phyloP scores from a whole-genome alignment of 2,329 filamentous ascomycete genomes.

The Fusarium guadeloupense region DNA sequence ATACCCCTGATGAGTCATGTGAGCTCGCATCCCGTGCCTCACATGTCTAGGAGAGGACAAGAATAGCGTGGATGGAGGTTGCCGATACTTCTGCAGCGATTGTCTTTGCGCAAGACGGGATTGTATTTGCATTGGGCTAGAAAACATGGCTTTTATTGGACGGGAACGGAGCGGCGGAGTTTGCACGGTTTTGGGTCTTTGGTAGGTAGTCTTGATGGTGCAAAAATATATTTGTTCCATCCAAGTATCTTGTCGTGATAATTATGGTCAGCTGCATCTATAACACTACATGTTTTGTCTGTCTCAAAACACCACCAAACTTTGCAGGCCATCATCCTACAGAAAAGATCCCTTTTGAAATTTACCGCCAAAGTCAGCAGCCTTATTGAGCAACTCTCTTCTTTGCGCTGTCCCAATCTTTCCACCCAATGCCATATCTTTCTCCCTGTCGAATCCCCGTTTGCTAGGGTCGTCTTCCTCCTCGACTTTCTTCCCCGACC shows the following conservation, averaged over 20 bases:
- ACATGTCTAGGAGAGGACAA: slow-evolving; percentile 13
- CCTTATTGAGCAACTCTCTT: slow-evolving; percentile 80
- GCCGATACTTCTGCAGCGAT: slow-evolving; percentile 15
- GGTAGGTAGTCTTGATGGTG: slow-evolving; percentile 40
- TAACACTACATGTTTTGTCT: not conserved
- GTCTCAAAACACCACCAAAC: not conserved
- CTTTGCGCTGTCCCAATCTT: slow-evolving; percentile 78
- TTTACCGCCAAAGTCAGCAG: slow-evolving; percentile 81
- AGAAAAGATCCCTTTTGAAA: slow-evolving; percentile 80
- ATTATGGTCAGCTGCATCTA: not conserved
- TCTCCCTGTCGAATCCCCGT: slow-evolving; percentile 88
- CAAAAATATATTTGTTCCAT: slow-evolving; percentile 39
- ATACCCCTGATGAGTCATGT: slow-evolving; percentile 27
- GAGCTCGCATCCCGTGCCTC: not conserved
- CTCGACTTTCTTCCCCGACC: slow-evolving; percentile 52
- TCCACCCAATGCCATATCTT: slow-evolving; percentile 85
- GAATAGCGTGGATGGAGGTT: slow-evolving; percentile 17
- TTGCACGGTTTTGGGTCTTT: slow-evolving; percentile 43
- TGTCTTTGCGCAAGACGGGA: slow-evolving; percentile 38
- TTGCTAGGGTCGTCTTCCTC: slow-evolving; percentile 92
- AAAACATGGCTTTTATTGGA: slow-evolving; percentile 42
- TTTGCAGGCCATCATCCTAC: slow-evolving; percentile 39
- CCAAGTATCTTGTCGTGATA: not conserved
- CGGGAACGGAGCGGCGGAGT: slow-evolving; percentile 49
- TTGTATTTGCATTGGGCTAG: slow-evolving; percentile 43